phyloP scores from a whole-genome alignment of 257 asterid genomes.

The Haberlea rhodopensis region DNA sequence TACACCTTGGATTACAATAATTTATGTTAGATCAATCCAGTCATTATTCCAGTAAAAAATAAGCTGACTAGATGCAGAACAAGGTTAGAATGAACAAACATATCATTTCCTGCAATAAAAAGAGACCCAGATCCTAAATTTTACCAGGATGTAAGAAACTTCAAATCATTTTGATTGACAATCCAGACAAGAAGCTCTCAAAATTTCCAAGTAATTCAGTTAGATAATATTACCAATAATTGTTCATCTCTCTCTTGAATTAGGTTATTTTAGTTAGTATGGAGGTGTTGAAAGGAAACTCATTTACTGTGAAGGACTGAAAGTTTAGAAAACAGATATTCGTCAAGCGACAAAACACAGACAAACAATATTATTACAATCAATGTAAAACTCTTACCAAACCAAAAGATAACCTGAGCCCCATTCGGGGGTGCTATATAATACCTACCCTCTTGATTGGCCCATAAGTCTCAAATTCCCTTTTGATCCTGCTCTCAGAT shows the following conservation, averaged over 20 bases:
- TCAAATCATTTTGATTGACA: constrained; percentile 5
- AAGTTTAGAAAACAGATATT: constrained; percentile 5
- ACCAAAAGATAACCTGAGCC: constrained; percentile 73
- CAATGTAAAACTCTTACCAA: constrained; percentile 69
- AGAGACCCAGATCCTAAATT: constrained; percentile 1
- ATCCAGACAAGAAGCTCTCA: no score
- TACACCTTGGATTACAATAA: constrained; percentile 51
- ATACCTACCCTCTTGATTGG: constrained; percentile 99
- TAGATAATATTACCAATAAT: no score
- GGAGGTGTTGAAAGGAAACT: constrained; percentile 8
- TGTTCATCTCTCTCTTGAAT: no score
- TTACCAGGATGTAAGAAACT: background rate
- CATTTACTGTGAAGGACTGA: background rate
- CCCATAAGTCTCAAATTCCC: constrained; percentile 98
- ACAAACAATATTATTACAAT: constrained; percentile 27
- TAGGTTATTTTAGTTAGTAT: no score
- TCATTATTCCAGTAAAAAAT: constrained; percentile 22
- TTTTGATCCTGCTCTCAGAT: constrained; percentile 88
- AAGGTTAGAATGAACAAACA: background rate
- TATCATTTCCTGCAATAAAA: background rate
- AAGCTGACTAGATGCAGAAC: constrained; percentile 6
- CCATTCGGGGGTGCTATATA: constrained; percentile 55
- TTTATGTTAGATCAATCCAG: constrained; percentile 35
- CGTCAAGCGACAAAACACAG: background rate
- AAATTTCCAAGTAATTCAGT: no score